Conservation (phyloP, 768 basidiomycete genomes). For the Crucibulum laeve region DNA sequence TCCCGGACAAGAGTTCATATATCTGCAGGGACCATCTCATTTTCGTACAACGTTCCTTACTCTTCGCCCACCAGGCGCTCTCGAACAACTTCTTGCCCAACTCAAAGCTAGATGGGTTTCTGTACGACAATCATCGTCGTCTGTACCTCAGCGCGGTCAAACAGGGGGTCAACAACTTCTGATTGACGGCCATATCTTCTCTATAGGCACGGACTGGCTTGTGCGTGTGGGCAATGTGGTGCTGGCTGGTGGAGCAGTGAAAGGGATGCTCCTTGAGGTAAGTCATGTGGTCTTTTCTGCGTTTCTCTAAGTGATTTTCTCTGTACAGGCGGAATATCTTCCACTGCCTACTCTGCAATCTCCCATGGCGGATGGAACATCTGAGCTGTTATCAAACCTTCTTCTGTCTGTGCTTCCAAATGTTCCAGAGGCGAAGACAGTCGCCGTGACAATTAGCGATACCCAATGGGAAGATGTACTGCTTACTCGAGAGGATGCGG, state of each 20-base stretch:
- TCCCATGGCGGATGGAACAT: constrained; percentile 60
- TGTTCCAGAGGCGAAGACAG: constrained; percentile 66
- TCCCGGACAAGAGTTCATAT: constrained; percentile 34
- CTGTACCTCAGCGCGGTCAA: constrained; percentile 39
- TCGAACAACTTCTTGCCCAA: constrained; percentile 72
- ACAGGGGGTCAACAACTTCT: constrained; percentile 55
- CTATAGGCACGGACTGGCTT: constrained; percentile 79
- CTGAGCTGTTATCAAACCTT: constrained; percentile 71
- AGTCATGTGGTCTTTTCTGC: constrained; percentile 3
- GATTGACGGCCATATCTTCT: constrained; percentile 71
- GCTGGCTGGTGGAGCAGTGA: constrained; percentile 67
- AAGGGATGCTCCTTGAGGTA: constrained; percentile 86
- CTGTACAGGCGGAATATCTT: constrained; percentile 70
- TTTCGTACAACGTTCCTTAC: constrained; percentile 78
- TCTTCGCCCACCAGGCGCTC: constrained; percentile 63
- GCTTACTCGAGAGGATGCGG: constrained; percentile 69
- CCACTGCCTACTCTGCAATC: constrained; percentile 69
- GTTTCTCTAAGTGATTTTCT: constrained; percentile 4
- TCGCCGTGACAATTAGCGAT: constrained; percentile 75
- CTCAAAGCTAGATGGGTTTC: constrained; percentile 75
- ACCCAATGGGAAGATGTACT: constrained; percentile 79
- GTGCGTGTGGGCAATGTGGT: constrained; percentile 77
- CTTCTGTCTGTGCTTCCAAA: constrained; percentile 73
- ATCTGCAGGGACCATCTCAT: constrained; percentile 52
- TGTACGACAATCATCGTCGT: constrained; percentile 46